Base-by-base conservation (phyloP, 805 yeast genomes). In the Suhomyces canberraensis region DNA sequence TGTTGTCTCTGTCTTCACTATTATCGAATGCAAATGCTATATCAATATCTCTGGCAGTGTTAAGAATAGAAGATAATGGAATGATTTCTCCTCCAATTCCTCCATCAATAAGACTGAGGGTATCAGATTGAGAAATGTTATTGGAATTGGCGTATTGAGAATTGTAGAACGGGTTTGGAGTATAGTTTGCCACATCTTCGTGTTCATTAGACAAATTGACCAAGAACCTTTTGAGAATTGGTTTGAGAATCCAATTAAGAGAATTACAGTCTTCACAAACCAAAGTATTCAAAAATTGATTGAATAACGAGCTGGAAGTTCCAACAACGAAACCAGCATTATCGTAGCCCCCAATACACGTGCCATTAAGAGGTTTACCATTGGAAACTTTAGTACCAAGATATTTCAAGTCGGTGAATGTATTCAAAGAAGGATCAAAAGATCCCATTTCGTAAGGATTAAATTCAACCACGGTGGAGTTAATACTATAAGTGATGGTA, bases 401-500 rank as follows among this genome's bases (percentile, higher is more conserved):
- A 42, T 64, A 67, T 40, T 52, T 49, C 16, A 60, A 48, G 39
- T 67, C 71, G 28, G 61, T 60, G 40, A 66, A 66, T 1, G 68
- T 42, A 44, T 64, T 58, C 33, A 67, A 49, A 4, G 69, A 58
- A 9, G 64, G 54, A 40, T 67, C 72, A 42, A 58, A 66, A 2
- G 69, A 61, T 3, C 72, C 73, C 57, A 66, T 54, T 43, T 67
- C 73, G 39, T 50, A 67, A 4, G 73, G 69, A 35, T 62, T 64
- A 42, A 66, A 60, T 41, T 67, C 73, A 25, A 66, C 48, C 2
- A 65, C 57, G 2, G 71, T 64, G 11, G 71, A 61, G 47, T 66
- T 62, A 34, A 54, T 41, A 42, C 56, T 53, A 42, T 58, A 62
- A 1, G 45, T 54, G 11, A 52, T 22, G 4, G 64, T 51, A 1